Evolutionary conservation across 352 stramenopile species (phyloP), one percentile per base, ranked within the genome.

Genomic region (Phytophthora litchii): DNA sequence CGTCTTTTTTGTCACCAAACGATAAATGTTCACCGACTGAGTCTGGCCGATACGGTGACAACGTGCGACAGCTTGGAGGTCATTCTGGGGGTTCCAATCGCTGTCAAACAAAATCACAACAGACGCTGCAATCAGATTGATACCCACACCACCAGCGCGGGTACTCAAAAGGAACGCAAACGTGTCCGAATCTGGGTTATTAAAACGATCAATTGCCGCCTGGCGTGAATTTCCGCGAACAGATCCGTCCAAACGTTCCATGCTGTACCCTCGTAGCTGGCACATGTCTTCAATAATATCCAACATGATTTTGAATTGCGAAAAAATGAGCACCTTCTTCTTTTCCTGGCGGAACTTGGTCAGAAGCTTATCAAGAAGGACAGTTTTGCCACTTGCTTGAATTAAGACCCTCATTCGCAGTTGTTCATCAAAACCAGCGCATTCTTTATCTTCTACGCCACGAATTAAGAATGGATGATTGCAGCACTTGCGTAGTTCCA

Each of bases 11-110:
- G 97, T 99, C 53, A 99, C 95, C 10, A 99, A 80, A 50, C 98
- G 96, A 76, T 99, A 99, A 29, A 99, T 99, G 65, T 96, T 98
- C 32, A 99, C 98, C 31, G 98, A 97, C 65, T 99, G 98, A 0
- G 97, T 99, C 72, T 99, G 97, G 6, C 98, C 98, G 59, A 99
- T 99, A 70, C 98, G 93, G 76, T 99, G 98, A 58, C 97, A 99
- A 58, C 98, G 94, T 7, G 97, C 97, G 47, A 98, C 96, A 19
- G 95, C 95, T 74, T 99, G 97, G 19, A 99, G 80, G 71, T 99
- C 97, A 72, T 99, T 99, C 72, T 99, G 96, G 42, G 96, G 97
- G 60, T 99, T 99, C 97, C 97, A 99, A 70, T 99, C 97, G 58
- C 87, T 97, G 63, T 99, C 97, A 65, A 89, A 93, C 36, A 95